Conservation (phyloP, 2,329 filamentous ascomycete genomes). For the Microsporum ferrugineum region DNA sequence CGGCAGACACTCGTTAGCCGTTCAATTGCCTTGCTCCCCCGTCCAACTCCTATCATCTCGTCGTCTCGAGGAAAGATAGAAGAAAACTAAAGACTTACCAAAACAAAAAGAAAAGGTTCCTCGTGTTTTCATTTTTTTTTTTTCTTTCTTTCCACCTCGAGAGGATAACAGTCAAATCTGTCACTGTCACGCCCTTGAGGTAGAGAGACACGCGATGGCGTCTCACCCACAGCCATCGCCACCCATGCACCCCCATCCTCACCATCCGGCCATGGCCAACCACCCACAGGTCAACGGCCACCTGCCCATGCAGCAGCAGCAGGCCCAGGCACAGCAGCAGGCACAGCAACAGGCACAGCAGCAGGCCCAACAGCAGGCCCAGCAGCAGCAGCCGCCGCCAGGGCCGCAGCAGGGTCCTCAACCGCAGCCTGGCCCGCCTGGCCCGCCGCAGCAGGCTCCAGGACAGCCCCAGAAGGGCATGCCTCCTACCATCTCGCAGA, state of each 20-base stretch:
- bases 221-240: constrained; percentile 72
- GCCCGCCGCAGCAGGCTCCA: neutral
- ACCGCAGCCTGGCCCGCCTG: neutral
- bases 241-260: constrained; percentile 58
- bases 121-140: constrained; percentile 7
- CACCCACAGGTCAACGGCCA: constrained; percentile 45
- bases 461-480: constrained; percentile 33
- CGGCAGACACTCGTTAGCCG: neutral
- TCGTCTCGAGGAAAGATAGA: neutral
- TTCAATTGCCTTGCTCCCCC: neutral
- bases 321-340: neutral
- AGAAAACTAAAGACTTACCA: neutral
- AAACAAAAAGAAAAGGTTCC: neutral
- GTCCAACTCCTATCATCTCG: neutral
- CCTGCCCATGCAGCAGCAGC: constrained; percentile 22
- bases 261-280: constrained; percentile 54
- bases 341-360: constrained; percentile 3
- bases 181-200: neutral
- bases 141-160: neutral
- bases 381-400: constrained; percentile 45
- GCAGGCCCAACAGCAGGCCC: constrained; percentile 26
- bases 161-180: neutral
- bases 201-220: constrained; percentile 36
- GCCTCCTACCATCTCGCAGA: constrained; percentile 56
- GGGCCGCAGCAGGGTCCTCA: constrained; percentile 25